Base-by-base conservation (phyloP, 441 rosid species). In the Brassica hybrid region DNA sequence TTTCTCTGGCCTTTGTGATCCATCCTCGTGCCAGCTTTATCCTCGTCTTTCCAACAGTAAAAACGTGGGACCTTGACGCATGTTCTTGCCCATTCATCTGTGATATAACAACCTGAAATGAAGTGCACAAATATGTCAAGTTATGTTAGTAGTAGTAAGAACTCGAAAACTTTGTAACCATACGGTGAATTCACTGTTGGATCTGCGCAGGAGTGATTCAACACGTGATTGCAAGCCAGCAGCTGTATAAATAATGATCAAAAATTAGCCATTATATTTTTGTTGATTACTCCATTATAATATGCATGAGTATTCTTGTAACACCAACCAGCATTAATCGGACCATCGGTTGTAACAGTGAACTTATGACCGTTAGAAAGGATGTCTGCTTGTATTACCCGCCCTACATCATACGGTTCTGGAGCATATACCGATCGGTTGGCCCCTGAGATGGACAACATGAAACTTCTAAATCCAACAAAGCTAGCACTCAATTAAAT, bases 1-100 rank as follows among this genome's bases (percentile, higher is more conserved):
- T 91, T 77, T 92, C 98, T 86, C 97, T 85, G 12, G 94, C 90
- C 82, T 92, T 92, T 16, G 98, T 88, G 71, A 93, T 94, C 97
- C 97, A 92, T 80, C 96, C 97, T 76, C 97, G 80, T 68, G 91
- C 89, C 19, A 94, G 97, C 86, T 94, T 94, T 79, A 94, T 83
- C 86, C 98, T 88, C 86, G 86, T 69, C 83, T 90, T 94, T 70
- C 98, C 97, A 77, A 91, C 90, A 76, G 86, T 88, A 63, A 93
- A 84, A 21, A 65, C 38, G 19, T 93, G 96, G 25, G 98, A 90
- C 69, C 80, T 78, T 18, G 96, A 88, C 9, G 87, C 77, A 77
- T 92, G 75, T 69, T 88, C 90, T 84, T 91, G 95, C 68, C 96
- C 97, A 76, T 94, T 94, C 79, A 91, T 91, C 84, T 89, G 86